These are phyloP conservation scores for Aspergillus awamori DNA, from an alignment of 2,329 filamentous ascomycete species.

Conservation along the genomic window DNA sequence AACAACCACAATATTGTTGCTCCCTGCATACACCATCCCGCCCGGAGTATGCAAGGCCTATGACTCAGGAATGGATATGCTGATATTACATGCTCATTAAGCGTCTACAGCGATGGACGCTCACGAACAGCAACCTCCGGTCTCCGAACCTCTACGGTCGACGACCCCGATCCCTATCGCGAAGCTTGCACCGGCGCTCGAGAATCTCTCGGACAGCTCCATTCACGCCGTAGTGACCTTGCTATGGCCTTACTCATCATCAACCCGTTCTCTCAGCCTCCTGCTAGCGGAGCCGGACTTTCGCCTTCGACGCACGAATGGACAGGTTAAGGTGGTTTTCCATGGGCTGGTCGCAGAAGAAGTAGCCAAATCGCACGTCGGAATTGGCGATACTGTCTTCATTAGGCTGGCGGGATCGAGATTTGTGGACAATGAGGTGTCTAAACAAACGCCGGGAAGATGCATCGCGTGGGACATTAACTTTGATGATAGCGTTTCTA, in stretches of 20 bases:
- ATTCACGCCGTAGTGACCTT: slow-evolving; percentile 77
- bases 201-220: slow-evolving; percentile 30
- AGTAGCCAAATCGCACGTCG: slow-evolving; percentile 67
- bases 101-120: slow-evolving; percentile 34
- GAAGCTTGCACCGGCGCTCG: slow-evolving; percentile 42
- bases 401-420: slow-evolving; percentile 69
- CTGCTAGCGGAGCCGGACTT: slow-evolving; percentile 84
- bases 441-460: slow-evolving; percentile 57
- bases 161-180: slow-evolving; percentile 43
- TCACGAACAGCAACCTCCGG: slow-evolving; percentile 23
- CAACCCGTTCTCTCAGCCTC: slow-evolving; percentile 72
- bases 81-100: slow-evolving; percentile 15
- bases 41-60: slow-evolving; percentile 9
- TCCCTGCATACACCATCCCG: background rate
- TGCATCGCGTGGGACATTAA: slow-evolving; percentile 61
- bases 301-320: slow-evolving; percentile 72
- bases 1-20: background rate
- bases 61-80: slow-evolving; percentile 15
- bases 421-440: slow-evolving; percentile 61
- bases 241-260: slow-evolving; percentile 87
- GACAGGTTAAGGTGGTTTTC: slow-evolving; percentile 80
- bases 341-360: slow-evolving; percentile 69
- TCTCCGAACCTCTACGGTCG: slow-evolving; percentile 27
- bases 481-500: slow-evolving; percentile 42
- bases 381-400: slow-evolving; percentile 75